Conservation (phyloP, 345 rosid species). For the Turritis glabra region DNA sequence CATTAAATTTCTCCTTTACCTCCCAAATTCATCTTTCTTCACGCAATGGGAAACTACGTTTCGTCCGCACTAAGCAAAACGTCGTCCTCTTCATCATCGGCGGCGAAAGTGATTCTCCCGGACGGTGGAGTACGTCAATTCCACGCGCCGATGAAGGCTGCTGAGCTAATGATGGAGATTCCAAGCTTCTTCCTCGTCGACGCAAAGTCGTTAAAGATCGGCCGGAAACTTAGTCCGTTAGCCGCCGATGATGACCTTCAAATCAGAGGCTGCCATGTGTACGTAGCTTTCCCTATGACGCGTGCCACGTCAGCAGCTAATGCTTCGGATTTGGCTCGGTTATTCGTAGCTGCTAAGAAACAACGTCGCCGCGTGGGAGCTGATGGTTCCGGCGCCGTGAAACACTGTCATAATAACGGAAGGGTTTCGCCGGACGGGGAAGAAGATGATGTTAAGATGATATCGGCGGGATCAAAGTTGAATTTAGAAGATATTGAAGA, state of each 20-base stretch:
- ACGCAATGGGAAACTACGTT: constrained; percentile 71
- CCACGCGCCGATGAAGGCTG: constrained; percentile 60
- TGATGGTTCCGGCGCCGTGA: constrained; percentile 18
- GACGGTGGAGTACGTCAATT: constrained; percentile 63
- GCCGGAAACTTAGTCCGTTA: constrained; percentile 65
- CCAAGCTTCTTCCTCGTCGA: constrained; percentile 77
- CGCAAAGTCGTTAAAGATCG: constrained; percentile 63
- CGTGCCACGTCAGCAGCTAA: constrained; percentile 59
- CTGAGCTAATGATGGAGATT: constrained; percentile 85
- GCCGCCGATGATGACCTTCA: constrained; percentile 81
- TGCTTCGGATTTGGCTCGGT: constrained; percentile 62
- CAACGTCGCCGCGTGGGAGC: constrained; percentile 39
- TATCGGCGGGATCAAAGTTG: constrained; percentile 40
- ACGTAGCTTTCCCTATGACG: constrained; percentile 76
- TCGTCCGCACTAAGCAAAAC: constrained; percentile 58
- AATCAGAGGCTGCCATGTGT: constrained; percentile 51
- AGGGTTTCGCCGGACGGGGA: constrained; percentile 30
- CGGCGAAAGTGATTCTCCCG: constrained; percentile 65
- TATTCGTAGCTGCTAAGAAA: constrained; percentile 59
- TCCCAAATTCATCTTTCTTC: not conserved
- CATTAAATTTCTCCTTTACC: not conserved
- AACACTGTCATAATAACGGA: constrained; percentile 33
- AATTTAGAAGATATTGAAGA: constrained; percentile 65
- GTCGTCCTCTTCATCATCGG: constrained; percentile 32
- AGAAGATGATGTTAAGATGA: constrained; percentile 3